phyloP scores from a whole-genome alignment of 2,329 filamentous ascomycete species.

The Beauveria asiatica region DNA sequence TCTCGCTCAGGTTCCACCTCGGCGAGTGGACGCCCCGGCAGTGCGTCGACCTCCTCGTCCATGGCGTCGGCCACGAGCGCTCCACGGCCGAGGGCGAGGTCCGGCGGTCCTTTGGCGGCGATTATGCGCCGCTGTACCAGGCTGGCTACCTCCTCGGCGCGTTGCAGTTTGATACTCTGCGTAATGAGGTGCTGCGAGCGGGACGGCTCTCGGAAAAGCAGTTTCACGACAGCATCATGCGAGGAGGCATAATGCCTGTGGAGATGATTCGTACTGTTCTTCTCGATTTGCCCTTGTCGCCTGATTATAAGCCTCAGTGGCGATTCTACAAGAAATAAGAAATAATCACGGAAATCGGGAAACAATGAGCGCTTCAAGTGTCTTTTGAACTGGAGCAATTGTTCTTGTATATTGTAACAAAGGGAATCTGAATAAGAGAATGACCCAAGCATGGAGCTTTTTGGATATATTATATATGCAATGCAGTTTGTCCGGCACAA shows the following conservation, averaged over 20 bases:
- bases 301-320: conserved; percentile 40
- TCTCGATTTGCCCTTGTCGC: conserved; percentile 29
- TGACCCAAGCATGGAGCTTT: background rate
- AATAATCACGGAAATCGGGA: background rate
- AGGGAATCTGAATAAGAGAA: background rate
- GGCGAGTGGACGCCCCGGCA: conserved; percentile 43
- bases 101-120: conserved; percentile 44
- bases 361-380: too few species aligned
- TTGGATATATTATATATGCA: background rate
- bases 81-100: conserved; percentile 54
- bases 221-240: conserved; percentile 47
- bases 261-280: conserved; percentile 44
- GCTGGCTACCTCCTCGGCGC: conserved; percentile 52
- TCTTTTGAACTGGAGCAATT: too few species aligned
- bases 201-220: conserved; percentile 38
- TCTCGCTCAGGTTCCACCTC: conserved; percentile 50
- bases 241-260: conserved; percentile 44
- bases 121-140: conserved; percentile 51
- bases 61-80: conserved; percentile 49
- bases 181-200: conserved; percentile 36
- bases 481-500: background rate
- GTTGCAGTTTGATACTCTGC: conserved; percentile 43
- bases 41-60: conserved; percentile 48
- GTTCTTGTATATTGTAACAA: background rate
- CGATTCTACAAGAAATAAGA: conserved; percentile 35